These are phyloP conservation scores for Tephrocybe sp. DNA, from an alignment of 768 basidiomycete genomes.

Conservation along the genomic window DNA sequence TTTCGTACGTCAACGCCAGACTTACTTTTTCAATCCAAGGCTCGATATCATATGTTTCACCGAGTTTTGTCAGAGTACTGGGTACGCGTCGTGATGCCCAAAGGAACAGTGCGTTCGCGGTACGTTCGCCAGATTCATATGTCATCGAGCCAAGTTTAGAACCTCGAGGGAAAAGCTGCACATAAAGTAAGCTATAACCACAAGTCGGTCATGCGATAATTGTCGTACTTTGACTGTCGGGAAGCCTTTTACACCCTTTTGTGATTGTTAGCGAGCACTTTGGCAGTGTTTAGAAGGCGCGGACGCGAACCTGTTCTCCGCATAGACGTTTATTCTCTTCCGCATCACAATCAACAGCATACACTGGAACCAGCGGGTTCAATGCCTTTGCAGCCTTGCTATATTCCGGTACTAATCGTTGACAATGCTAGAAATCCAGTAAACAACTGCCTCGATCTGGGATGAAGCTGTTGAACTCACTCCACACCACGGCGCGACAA, in stretches of 20 bases:
- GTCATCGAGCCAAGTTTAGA: conserved; percentile 54
- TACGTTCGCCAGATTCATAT: conserved; percentile 70
- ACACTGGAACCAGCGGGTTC: conserved; percentile 80
- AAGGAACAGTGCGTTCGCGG: conserved; percentile 68
- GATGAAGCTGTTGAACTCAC: conserved; percentile 37
- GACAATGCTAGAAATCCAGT: conserved; percentile 63
- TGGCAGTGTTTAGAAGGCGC: background rate
- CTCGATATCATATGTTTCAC: conserved; percentile 51
- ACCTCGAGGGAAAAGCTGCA: conserved; percentile 77
- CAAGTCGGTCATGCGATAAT: background rate
- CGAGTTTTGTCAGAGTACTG: conserved; percentile 61
- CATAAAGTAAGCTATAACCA: conserved; percentile 1
- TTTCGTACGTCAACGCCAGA: conserved; percentile 1
- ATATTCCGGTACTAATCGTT: conserved; percentile 82
- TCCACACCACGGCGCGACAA: conserved; percentile 95
- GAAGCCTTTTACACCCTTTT: conserved; percentile 80
- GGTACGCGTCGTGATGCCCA: conserved; percentile 77
- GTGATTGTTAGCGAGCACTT: background rate
- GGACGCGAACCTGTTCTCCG: conserved; percentile 57
- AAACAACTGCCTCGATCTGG: background rate
- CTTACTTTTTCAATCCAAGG: conserved; percentile 70
- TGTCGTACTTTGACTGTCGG: conserved; percentile 80
- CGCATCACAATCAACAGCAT: conserved; percentile 92
- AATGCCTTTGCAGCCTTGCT: conserved; percentile 78
- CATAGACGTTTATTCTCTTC: conserved; percentile 80